Evolutionary conservation across 164 flowering plant species (phyloP), one percentile per base, ranked within the genome.

Genomic region (Annona cherimola): DNA sequence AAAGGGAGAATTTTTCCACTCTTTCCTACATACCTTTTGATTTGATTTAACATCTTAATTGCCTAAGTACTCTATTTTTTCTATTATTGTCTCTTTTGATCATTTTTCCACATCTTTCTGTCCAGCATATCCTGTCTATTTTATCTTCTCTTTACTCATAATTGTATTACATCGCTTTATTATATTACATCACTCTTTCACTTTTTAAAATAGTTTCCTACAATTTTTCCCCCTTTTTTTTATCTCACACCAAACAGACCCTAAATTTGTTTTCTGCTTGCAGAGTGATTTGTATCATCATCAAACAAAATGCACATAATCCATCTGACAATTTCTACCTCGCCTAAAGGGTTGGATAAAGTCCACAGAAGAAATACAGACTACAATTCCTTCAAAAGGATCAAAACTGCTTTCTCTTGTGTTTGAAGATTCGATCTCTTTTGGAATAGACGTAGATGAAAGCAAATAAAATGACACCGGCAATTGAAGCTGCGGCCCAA

Each of bases 341-440:
- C 81, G 73, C 73, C 61, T 65, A 71, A 67, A 57, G 68, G 67
- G 76, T 41, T 72, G 73, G 75, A 68, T 77, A 65, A 55, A 19
- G 42, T 72, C 67, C 77, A 42, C 70, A 68, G 70, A 79, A 80
- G 69, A 66, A 73, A 19, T 78, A 81, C 82, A 83, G 74, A 70
- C 63, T 68, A 69, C 74, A n/a, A 43, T 42, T 62, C 57, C 69
- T 66, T 61, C 4, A 44, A 65, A 71, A 69, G 55, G 74, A 54
- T 89, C 86, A 95, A 81, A 95, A 95, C 80, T 89, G 99, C 85
- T 92, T 92, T 69, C 94, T 81, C 81, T 92, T 92, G 78, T 82
- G 88, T 70, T 80, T 85, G 77, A 95, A 93, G 26, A 95, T 80
- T 73, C 69, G 84, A 63, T 91, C 96, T 69, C 90, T 85, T 80